phyloP scores from a whole-genome alignment of 768 basidiomycete species.

The Pisolithus microcarpus region DNA sequence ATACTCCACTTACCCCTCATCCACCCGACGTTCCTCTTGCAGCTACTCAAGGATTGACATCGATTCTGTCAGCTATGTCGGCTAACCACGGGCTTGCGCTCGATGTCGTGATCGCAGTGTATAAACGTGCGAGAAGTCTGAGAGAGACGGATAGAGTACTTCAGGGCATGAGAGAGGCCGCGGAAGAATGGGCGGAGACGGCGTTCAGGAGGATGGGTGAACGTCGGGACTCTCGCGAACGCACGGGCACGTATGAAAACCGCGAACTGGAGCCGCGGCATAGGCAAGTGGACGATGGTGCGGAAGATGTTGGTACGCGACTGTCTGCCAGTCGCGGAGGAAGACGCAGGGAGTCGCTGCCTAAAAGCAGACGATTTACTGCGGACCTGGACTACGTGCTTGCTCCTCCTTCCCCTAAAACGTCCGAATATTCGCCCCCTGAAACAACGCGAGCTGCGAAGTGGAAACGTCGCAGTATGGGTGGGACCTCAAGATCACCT shows the following conservation, averaged over 20 bases:
- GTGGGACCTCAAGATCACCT: background rate
- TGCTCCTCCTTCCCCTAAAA: conserved; percentile 9
- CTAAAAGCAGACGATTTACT: background rate
- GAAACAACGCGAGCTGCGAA: conserved; percentile 21
- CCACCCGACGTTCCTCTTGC: conserved; percentile 11
- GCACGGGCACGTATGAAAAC: conserved; percentile 5
- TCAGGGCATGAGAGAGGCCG: conserved; percentile 31
- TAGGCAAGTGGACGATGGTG: background rate
- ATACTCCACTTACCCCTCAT: conserved; percentile 1
- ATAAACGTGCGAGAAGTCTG: conserved; percentile 28
- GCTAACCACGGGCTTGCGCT: conserved; percentile 37
- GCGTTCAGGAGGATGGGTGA: background rate
- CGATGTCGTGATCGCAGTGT: conserved; percentile 36
- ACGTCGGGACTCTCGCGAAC: background rate
- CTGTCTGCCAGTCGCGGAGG: background rate
- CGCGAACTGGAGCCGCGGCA: background rate
- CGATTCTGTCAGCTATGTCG: conserved; percentile 34
- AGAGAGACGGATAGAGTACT: conserved; percentile 33
- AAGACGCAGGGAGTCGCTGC: background rate
- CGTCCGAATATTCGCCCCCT: conserved; percentile 22
- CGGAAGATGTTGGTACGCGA: background rate
- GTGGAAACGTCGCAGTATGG: conserved; percentile 14
- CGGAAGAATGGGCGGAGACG: conserved; percentile 22
- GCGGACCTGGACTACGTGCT: conserved; percentile 7
- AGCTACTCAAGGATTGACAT: conserved; percentile 22